Base-by-base conservation (phyloP, 495 filamentous ascomycete species). In the Penicillium angulare region DNA sequence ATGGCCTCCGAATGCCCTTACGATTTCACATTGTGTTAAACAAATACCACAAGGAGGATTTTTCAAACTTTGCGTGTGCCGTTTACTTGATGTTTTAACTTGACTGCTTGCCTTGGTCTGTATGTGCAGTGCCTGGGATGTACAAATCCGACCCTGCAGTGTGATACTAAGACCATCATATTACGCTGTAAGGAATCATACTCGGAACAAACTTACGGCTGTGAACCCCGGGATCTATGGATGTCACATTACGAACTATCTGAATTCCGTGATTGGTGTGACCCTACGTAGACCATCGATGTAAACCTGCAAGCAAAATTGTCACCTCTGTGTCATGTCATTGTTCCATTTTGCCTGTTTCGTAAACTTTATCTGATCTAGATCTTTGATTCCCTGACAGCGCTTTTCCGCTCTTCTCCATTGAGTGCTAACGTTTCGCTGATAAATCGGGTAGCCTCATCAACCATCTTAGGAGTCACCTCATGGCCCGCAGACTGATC, bases 401-500 rank as follows among this genome's bases (percentile, higher is more conserved):
- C 70, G n/a, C 68, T 69, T 53, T 54, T 60, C 49, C 49, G 55
- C 12, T 31, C 52, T 5, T 59, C 60, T 13, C 57, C 42, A 31
- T 46, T 54, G 4, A 50, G 51, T 7, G 63, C 61, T 20, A 77
- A 47, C 6, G 71, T 79, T 42, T 82, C 76, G 18, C 76, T 67
- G 21, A 92, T 72, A 59, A 90, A 91, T 17, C 75, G 69, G 44
- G 85, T 72, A 7, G 87, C 81, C 64, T 90, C 88, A 34, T 72
- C 70, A 39, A 82, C 73, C 92, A 97, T 96, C 12, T 76, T 82
- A 0, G 69, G 52, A 18, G 81, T 88, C 49, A 90, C 87, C 27
- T 82, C 78, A 68, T 97, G 92, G 0, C 82, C 87, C 0, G 86
- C 80, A 0, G 77, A 81, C 10, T 83, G 69, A 60, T 89, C 95